Evolutionary conservation across 768 basidiomycete genomes (phyloP), one percentile per base, ranked within the genome.

Genomic region (Lactifluus piperatus): DNA sequence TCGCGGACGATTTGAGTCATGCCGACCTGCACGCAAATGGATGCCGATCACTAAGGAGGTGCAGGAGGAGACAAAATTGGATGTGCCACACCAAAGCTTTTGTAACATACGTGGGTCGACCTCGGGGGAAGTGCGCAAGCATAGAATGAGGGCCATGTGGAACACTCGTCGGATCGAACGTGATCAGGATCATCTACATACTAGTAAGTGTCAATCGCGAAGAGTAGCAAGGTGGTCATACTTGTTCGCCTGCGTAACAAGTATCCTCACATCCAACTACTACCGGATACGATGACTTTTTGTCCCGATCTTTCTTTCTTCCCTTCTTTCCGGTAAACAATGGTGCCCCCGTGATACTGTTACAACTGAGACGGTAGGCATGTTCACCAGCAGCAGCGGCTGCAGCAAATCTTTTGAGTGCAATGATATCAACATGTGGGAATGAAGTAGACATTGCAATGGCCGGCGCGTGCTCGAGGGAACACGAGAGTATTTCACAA

Each of bases 91-190:
- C 70, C 57, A 71, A 56, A 16, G 70, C 65, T 55, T 71, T 71
- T 22, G 71, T 71, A 20, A 66, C 67, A 46, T 70, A 63, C 14
- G 51, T 59, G 13, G 57, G 58, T n/a, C 70, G 65, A n/a, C 71
- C 69, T 18, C 45, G 55, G 22, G 70, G 71, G 50, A 71, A 71
- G 52, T 71, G 66, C 3, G 71, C 69, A 27, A 71, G 51, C 69
- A 71, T 71, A 16, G 39, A 56, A 49, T 66, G 58, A 20, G 70
- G 70, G 8, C 70, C 70, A 48, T 70, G 58, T 4, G 70, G 70
- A 27, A 71, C 52, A 29, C 66, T 63, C 29, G 56, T 50, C 11
- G 63, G 69, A 41, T 68, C 69, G 43, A 71, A 69, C 5, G 66
- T 65, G 39, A 71, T 64, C 51, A 67, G 34, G 29, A 71, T 67